Percentiles rank a stretch among this genome's conserved stretches.
Evolutionary conservation across 257 asterid genomes (phyloP).

Genomic region (Scutellaria galericulata): DNA sequence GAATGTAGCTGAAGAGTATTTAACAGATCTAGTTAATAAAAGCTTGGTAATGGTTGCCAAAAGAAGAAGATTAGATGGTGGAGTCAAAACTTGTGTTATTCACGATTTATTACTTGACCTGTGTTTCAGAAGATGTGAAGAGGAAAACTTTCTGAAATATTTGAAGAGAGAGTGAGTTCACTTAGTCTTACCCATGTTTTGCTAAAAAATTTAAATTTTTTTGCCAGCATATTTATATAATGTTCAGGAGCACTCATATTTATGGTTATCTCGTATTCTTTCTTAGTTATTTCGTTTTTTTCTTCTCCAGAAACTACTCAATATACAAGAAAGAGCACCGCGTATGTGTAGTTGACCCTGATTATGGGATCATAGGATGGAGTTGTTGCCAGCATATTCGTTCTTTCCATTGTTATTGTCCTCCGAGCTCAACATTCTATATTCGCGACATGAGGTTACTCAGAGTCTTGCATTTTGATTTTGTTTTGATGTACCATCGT

Average conservation of each 20-base stretch:
- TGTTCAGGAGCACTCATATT: too few species aligned
- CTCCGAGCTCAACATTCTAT: not conserved
- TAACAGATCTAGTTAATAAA: not conserved
- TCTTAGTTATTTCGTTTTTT: not conserved
- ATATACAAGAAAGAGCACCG: not conserved
- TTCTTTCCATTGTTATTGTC: slow-evolving; percentile 17
- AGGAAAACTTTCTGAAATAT: not conserved
- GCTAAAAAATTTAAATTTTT: too few species aligned
- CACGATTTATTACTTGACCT: slow-evolving; percentile 36
- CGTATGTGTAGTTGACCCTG: too few species aligned
- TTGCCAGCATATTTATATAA: too few species aligned
- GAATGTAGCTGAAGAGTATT: not conserved
- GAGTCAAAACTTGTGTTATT: slow-evolving; percentile 34
- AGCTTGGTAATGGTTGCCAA: not conserved
- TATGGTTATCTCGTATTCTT: too few species aligned
- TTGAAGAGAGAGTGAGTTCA: slow-evolving; percentile 4
- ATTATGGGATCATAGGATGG: not conserved
- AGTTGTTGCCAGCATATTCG: slow-evolving; percentile 16
- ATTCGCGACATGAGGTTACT: slow-evolving; percentile 29
- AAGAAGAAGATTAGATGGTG: slow-evolving; percentile 1
- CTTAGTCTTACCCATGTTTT: too few species aligned
- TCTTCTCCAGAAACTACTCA: not conserved
- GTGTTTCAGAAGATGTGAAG: slow-evolving; percentile 29
- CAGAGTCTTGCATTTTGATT: slow-evolving; percentile 13
- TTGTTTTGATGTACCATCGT: not conserved